These are phyloP conservation scores for Eucalyptus marginata DNA, from an alignment of 345 rosid genomes.

Conservation along the genomic window DNA sequence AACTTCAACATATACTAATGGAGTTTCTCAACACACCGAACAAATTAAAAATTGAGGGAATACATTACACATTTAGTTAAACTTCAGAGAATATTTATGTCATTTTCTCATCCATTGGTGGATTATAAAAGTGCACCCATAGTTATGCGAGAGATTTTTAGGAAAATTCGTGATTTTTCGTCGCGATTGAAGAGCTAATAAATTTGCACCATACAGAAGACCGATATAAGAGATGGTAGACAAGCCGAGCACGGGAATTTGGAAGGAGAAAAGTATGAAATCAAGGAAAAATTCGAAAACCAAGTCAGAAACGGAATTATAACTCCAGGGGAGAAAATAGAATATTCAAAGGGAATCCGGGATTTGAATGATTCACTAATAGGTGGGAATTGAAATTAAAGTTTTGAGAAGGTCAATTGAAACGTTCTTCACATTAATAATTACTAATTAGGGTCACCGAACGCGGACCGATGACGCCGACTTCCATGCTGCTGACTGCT, in stretches of 20 bases:
- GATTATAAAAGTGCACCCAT: background rate
- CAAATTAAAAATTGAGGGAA: no score
- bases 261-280: background rate
- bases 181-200: background rate
- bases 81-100: accelerated
- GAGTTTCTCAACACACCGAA: no score
- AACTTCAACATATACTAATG: no score
- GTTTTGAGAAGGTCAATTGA: background rate
- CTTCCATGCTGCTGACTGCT: background rate
- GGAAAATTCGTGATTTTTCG: background rate
- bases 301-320: background rate
- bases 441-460: background rate
- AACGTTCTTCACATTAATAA: background rate
- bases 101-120: background rate
- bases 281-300: background rate
- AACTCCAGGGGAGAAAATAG: background rate
- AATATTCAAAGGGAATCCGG: background rate
- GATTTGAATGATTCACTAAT: background rate
- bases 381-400: background rate
- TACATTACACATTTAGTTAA: no score
- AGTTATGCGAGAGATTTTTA: background rate
- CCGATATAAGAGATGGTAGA: background rate
- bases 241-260: background rate
- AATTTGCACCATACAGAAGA: background rate
- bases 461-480: background rate